Base-by-base conservation (phyloP, 2,329 filamentous ascomycete genomes). In the Neonectria punicea region DNA sequence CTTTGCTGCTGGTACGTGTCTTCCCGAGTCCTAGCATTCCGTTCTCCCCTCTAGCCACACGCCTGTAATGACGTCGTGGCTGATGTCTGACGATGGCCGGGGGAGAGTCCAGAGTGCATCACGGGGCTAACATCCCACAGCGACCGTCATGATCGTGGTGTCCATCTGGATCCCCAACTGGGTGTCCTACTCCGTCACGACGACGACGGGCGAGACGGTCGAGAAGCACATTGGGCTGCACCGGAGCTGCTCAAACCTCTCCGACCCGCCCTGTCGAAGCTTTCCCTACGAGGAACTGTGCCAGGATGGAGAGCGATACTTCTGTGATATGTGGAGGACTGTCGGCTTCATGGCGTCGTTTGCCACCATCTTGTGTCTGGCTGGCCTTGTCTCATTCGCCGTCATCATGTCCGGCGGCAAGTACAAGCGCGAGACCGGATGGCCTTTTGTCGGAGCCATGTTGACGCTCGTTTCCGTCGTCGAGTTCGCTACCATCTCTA, bases 321-420 rank as follows among this genome's bases (percentile, higher is more conserved):
- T 98, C 81, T 98, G 96, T 84, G 92, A 90, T 73, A 92, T 97
- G 86, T 99, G 95, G 95, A 88, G 92, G 64, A 93, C 90, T 28
- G 90, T 93, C 39, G 94, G 93, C 25, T 98, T 98, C 80, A 81
- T 97, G 69, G 93, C 97, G 82, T 92, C 90, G 57, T 92, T 98
- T 73, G 87, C 92, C 8, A 88, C 93, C 41, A 89, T 97, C n/a
- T 78, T 96, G 43, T 91, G 97, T 79, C 86, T 96, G 44, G 93
- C 92, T 60, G 90, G 90, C 7, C 80, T 97, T n/a, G 90, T 97
- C 30, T 88, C 90, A 18, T 97, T 95, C 79, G 75, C 90, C 32
- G 88, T 97, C 54, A 89, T 97, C 51, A 82, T 98, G 70, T 81
- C 86, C 2, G 94, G 94, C 18, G 93, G 94, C 39, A 92, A 93